Evolutionary conservation across 257 asterid species (phyloP), one percentile per base, ranked within the genome.

Genomic region (Scutellaria baicalensis): DNA sequence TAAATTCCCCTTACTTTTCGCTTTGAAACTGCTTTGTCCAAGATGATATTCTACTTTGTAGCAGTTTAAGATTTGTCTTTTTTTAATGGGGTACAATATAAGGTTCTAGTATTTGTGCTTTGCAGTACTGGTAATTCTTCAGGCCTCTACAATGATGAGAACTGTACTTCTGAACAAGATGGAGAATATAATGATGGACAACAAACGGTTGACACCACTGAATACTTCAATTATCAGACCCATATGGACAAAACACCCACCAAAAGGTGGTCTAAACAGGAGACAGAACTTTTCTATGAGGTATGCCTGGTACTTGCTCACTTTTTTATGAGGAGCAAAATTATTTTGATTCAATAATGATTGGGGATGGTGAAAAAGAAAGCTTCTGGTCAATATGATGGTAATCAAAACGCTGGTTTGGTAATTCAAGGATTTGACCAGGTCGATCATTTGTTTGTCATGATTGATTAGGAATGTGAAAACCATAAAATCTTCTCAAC

Each of bases 241-340:
- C 79, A 80, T 73, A 91, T 91, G 99, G 81, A 86, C 68, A 91
- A 48, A 72, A 83, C 95, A 68, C 93, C 93, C 45, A 71, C 71
- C 45, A 60, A 62, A 56, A 79, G 89, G 84, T 94, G 99, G 99
- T 78, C 96, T 50, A 84, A 91, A 77, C 85, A 85, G 84, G 97
- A 91, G 58, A 91, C 96, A 8, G 95, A 91, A 73, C 72, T 86
- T 76, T 94, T 94, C 84, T 94, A 94, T 45, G 76, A 94, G 96
- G 98, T 90, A 80, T 38, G 49, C 62, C 73, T 68, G 47, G 47
- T 27, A 38, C 67, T 48, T 59, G n/a, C 23, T 9, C 23, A 10
- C 60, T 9, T 36, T 47, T 63, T 17, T 40, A n/a, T 44, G 1
- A 21, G 17, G n/a, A 38, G 59, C 4, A 18, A 12, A 45, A 42